Percentiles rank a stretch among this genome's conserved stretches.
These are phyloP conservation scores for Ceratocystis eucalypticola DNA, from an alignment of 2,329 filamentous ascomycete species.

Conservation along the genomic window DNA sequence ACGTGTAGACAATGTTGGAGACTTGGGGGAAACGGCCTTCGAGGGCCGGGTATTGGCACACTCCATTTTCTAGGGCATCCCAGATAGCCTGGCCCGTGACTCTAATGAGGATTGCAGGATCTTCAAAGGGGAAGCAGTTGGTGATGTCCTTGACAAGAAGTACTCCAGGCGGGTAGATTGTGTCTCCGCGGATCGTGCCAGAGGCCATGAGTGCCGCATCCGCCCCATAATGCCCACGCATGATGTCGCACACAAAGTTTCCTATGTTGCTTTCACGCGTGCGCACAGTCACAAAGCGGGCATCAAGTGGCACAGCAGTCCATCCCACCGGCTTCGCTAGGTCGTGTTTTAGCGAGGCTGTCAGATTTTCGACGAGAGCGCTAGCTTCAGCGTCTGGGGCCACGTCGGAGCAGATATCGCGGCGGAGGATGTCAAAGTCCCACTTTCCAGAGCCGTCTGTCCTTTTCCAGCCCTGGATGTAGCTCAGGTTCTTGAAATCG, in stretches of 20 bases:
- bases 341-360: constrained; percentile 58
- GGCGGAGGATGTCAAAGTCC: constrained; percentile 64
- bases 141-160: constrained; percentile 70
- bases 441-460: constrained; percentile 37
- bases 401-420: constrained; percentile 59
- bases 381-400: constrained; percentile 24
- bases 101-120: constrained; percentile 67
- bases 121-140: constrained; percentile 85
- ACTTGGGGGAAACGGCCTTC: constrained; percentile 76
- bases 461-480: constrained; percentile 56
- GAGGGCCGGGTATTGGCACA: constrained; percentile 66
- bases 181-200: constrained; percentile 76
- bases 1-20: constrained; percentile 65
- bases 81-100: constrained; percentile 58
- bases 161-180: constrained; percentile 72
- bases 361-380: constrained; percentile 39
- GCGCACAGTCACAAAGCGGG: constrained; percentile 71
- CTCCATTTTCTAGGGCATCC: constrained; percentile 72
- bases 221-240: constrained; percentile 67
- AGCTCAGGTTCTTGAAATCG: constrained; percentile 86
- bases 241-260: constrained; percentile 85
- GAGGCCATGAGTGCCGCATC: constrained; percentile 77
- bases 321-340: constrained; percentile 74
- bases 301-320: constrained; percentile 69
- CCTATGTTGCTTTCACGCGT: constrained; percentile 68